Evolutionary conservation across 2,329 filamentous ascomycete genomes (phyloP).

Genomic region (Colletotrichum higginsianum): DNA sequence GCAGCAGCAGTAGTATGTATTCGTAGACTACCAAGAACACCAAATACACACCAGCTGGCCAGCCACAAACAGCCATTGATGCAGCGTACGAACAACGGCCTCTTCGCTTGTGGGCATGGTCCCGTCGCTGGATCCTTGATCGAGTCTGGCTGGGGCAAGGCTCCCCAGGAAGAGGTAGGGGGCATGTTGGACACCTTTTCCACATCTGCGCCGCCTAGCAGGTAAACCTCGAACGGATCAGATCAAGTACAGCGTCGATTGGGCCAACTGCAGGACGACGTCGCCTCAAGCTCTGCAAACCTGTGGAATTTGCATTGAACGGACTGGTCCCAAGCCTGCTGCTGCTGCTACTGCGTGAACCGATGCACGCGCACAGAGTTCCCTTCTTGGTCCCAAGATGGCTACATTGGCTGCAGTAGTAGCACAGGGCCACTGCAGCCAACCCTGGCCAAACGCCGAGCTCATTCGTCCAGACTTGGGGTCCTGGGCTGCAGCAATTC

Average conservation of each 20-base stretch:
- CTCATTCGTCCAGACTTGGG: slow-evolving; percentile 33
- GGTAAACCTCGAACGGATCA: slow-evolving; percentile 24
- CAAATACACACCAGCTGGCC: background rate
- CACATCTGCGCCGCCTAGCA: slow-evolving; percentile 26
- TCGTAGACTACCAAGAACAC: too few species aligned
- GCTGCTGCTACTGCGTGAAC: slow-evolving; percentile 21
- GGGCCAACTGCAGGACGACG: slow-evolving; percentile 30
- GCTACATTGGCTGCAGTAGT: slow-evolving; percentile 15
- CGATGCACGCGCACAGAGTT: slow-evolving; percentile 13
- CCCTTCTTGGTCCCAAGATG: background rate
- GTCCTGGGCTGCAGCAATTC: slow-evolving; percentile 38
- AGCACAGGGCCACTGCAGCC: slow-evolving; percentile 23
- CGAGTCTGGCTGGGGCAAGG: slow-evolving; percentile 16
- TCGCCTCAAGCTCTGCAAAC: slow-evolving; percentile 37
- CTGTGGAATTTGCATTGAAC: slow-evolving; percentile 37
- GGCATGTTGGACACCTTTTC: slow-evolving; percentile 39
- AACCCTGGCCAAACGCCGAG: slow-evolving; percentile 30
- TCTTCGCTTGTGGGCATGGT: background rate
- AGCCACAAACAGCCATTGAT: background rate
- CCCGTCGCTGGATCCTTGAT: slow-evolving; percentile 21
- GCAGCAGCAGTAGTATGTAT: background rate
- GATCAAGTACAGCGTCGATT: slow-evolving; percentile 39
- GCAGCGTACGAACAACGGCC: background rate
- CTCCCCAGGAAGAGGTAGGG: slow-evolving; percentile 36
- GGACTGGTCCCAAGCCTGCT: slow-evolving; percentile 3